A percentile compares a stretch with the other conserved stretches of the same genome.
These are phyloP conservation scores for Asterophora lycoperdoides DNA, from an alignment of 768 basidiomycete genomes.

Conservation along the genomic window DNA sequence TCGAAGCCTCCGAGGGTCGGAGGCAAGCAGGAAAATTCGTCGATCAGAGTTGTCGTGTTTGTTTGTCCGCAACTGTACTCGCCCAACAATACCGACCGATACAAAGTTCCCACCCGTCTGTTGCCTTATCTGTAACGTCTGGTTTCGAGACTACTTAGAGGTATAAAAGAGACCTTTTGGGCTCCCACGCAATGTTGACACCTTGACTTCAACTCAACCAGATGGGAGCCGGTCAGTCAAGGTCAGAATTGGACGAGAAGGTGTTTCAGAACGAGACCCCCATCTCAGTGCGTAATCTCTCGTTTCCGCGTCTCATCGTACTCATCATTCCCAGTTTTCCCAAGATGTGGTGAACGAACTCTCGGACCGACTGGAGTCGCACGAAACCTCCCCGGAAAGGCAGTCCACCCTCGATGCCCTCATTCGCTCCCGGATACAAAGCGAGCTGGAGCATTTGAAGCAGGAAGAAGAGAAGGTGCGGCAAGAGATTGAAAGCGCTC, in stretches of 20 bases:
- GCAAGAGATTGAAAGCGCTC: conserved; percentile 67
- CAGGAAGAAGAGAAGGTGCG: conserved; percentile 67
- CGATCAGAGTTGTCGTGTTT: too few relatives aligned
- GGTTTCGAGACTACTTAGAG: too few relatives aligned
- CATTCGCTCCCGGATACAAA: conserved; percentile 66
- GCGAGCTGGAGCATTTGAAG: conserved; percentile 61
- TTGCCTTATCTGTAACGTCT: too few relatives aligned
- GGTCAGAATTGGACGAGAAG: conserved; percentile 48
- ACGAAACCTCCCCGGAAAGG: conserved; percentile 59
- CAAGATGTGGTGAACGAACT: conserved; percentile 78
- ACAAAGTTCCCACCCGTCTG: too few relatives aligned
- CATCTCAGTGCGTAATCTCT: conserved; percentile 40
- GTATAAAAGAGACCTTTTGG: too few relatives aligned
- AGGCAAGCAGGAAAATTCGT: too few relatives aligned
- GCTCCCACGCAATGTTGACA: background rate
- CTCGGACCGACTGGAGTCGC: conserved; percentile 55
- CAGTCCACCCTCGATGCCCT: conserved; percentile 72
- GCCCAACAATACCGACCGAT: too few relatives aligned
- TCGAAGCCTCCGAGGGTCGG: too few relatives aligned
- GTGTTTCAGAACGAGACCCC: conserved; percentile 52
- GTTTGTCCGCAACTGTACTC: too few relatives aligned
- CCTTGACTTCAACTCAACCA: conserved; percentile 4
- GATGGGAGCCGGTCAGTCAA: conserved; percentile 76
- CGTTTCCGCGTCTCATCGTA: background rate
- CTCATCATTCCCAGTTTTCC: conserved; percentile 56